These are phyloP conservation scores for Gastrodia elata DNA, from an alignment of 106 monocot species.

Conservation along the genomic window DNA sequence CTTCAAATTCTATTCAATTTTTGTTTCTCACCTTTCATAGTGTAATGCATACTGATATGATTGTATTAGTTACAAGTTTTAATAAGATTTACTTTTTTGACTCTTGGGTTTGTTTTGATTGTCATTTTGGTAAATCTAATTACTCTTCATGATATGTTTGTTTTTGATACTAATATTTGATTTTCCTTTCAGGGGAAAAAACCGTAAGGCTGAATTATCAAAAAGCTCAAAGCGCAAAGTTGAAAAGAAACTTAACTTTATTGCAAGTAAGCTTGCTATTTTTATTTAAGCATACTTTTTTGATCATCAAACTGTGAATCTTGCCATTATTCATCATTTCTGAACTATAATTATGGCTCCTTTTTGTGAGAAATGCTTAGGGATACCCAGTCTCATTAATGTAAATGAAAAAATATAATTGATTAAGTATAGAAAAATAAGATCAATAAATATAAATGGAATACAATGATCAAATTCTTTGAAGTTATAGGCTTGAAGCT, in stretches of 20 bases:
- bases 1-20: not conserved
- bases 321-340: not conserved
- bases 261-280: conserved; percentile 7
- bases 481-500: too few relatives aligned
- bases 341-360: not conserved
- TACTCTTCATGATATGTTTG: not conserved
- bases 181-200: not conserved
- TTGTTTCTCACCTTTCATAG: not conserved
- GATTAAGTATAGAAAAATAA: too few relatives aligned
- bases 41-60: not conserved
- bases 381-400: too few relatives aligned
- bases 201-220: not conserved
- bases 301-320: not conserved
- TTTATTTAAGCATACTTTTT: not conserved
- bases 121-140: not conserved
- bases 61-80: not conserved
- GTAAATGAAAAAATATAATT: too few relatives aligned
- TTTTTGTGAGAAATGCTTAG: not conserved
- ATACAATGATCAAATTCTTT: too few relatives aligned
- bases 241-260: conserved; percentile 12
- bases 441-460: too few relatives aligned
- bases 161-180: not conserved
- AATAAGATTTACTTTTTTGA: not conserved
- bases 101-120: not conserved
- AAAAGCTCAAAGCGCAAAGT: conserved; percentile 6